These are phyloP conservation scores for Herpetomonas tarakana DNA, from an alignment of 208 protist genomes.

Conservation along the genomic window DNA sequence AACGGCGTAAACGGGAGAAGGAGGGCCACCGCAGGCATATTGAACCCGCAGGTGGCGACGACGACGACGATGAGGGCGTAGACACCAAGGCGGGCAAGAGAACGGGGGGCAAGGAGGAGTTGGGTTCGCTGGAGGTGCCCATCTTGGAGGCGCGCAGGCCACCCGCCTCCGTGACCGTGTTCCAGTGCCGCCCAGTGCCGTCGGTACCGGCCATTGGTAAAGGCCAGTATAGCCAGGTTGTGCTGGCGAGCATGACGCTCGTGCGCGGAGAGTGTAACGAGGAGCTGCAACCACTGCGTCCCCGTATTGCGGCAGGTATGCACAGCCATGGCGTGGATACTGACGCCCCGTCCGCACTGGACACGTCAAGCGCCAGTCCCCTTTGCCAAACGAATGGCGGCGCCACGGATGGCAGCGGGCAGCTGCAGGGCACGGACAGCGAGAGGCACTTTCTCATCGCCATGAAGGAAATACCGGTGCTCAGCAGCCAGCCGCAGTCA, in stretches of 20 bases:
- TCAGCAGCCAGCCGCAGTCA: slow-evolving; percentile 12
- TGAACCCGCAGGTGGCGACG: too few relatives aligned
- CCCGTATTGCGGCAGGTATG: neutral
- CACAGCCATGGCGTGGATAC: neutral
- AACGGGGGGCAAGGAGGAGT: neutral
- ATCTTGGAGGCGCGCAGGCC: slow-evolving; percentile 5
- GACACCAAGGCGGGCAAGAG: neutral
- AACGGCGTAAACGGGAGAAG: too few relatives aligned
- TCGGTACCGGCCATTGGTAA: slow-evolving; percentile 29
- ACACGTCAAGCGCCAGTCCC: too few relatives aligned
- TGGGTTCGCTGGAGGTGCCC: slow-evolving; percentile 2
- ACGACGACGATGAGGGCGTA: neutral
- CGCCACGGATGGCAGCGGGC: neutral
- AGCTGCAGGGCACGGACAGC: neutral
- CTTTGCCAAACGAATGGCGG: neutral
- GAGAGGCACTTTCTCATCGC: slow-evolving; percentile 53
- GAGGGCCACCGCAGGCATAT: neutral
- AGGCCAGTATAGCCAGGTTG: slow-evolving; percentile 46
- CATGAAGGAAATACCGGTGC: slow-evolving; percentile 52
- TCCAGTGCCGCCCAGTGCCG: slow-evolving; percentile 26
- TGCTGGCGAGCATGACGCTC: slow-evolving; percentile 51
- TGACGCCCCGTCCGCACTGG: neutral
- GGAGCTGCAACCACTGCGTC: neutral
- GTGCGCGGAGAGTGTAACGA: slow-evolving; percentile 17
- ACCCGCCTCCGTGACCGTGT: slow-evolving; percentile 20